phyloP scores from a whole-genome alignment of 495 filamentous ascomycete genomes.

The Penicillium subrubescens region DNA sequence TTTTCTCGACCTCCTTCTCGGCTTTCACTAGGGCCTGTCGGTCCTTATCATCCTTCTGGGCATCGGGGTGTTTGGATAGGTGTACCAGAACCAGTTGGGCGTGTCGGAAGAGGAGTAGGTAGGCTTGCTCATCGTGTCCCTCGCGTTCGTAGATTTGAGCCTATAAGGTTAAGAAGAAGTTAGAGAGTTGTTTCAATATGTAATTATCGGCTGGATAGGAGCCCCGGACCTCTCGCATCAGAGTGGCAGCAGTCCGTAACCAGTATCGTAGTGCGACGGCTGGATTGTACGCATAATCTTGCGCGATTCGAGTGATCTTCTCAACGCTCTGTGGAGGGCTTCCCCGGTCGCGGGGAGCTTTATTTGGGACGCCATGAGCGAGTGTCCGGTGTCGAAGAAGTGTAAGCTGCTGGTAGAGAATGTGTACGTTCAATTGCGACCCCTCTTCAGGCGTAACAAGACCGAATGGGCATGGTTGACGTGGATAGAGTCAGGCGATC shows the following conservation, averaged over 20 bases:
- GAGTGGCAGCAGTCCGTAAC: slow-evolving; percentile 75
- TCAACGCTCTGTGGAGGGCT: slow-evolving; percentile 65
- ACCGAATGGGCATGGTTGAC: slow-evolving; percentile 23
- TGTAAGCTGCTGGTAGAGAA: not conserved
- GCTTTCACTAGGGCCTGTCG: slow-evolving; percentile 50
- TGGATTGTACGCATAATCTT: slow-evolving; percentile 77
- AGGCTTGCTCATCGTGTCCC: slow-evolving; percentile 82
- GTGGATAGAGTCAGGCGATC: slow-evolving; percentile 9
- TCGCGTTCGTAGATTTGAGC: slow-evolving; percentile 81
- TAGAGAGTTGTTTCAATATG: not conserved
- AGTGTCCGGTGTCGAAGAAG: not conserved
- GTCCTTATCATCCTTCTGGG: slow-evolving; percentile 47
- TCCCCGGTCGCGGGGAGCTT: slow-evolving; percentile 24
- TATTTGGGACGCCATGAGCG: slow-evolving; percentile 34
- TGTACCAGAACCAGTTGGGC: slow-evolving; percentile 67
- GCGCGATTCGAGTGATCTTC: slow-evolving; percentile 70
- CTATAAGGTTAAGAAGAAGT: slow-evolving; percentile 37
- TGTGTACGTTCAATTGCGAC: slow-evolving; percentile 7
- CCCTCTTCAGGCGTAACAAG: slow-evolving; percentile 19
- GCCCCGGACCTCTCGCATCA: slow-evolving; percentile 72
- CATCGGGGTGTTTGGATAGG: slow-evolving; percentile 61
- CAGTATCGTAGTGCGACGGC: slow-evolving; percentile 74
- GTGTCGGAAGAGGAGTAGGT: slow-evolving; percentile 82
- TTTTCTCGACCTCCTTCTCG: slow-evolving; percentile 53
- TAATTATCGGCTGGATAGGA: not conserved